These are phyloP conservation scores for Alternaria rosae DNA, from an alignment of 2,329 filamentous ascomycete genomes.

Conservation along the genomic window DNA sequence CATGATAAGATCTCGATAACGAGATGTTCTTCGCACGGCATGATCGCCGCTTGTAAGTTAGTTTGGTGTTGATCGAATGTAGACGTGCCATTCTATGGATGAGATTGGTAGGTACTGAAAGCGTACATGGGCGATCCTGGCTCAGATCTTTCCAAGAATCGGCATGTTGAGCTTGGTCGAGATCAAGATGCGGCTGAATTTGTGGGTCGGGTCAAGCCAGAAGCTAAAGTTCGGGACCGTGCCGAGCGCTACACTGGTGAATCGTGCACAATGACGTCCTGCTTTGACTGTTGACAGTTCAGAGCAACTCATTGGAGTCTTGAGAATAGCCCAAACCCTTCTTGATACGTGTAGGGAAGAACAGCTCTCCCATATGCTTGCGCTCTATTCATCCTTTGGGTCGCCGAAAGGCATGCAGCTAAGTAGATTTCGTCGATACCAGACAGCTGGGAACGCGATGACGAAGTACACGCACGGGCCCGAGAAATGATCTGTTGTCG, in stretches of 20 bases:
- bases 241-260: background rate
- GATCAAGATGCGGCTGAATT: background rate
- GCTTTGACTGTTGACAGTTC: background rate
- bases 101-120: background rate
- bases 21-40: background rate
- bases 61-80: background rate
- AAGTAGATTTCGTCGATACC: background rate
- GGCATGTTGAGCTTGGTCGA: background rate
- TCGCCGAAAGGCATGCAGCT: background rate
- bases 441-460: background rate
- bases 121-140: background rate
- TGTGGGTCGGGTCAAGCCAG: background rate
- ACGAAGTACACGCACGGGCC: background rate
- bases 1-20: background rate
- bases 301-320: background rate
- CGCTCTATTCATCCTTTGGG: background rate
- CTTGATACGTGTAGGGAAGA: background rate
- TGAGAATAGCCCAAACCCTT: background rate
- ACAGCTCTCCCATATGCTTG: background rate
- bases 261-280: conserved; percentile 1
- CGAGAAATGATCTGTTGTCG: background rate
- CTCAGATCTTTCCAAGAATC: background rate
- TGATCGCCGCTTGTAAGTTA: background rate
- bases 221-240: conserved; percentile 2
- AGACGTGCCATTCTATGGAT: background rate